A percentile compares a stretch with the other conserved stretches of the same genome.
These are phyloP conservation scores for Paecilomyces fulvus DNA, from an alignment of 2,329 filamentous ascomycete genomes.

Conservation along the genomic window DNA sequence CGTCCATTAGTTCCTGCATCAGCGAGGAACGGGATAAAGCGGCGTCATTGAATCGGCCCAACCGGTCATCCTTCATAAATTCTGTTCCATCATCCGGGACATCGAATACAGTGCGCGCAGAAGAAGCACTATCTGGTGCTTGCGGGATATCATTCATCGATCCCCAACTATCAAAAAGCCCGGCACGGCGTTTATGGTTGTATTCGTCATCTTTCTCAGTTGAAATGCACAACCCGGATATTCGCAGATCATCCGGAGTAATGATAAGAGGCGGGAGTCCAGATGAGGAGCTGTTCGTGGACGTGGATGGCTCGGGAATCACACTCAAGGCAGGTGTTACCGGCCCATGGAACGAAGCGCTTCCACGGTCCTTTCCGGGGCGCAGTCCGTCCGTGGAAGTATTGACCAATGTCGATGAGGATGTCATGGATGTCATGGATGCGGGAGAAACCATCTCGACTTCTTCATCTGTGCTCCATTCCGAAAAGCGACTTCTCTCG, in stretches of 20 bases:
- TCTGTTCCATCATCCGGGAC: not conserved
- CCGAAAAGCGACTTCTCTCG: conserved; percentile 31
- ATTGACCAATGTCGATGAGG: conserved; percentile 24
- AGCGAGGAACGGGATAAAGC: conserved; percentile 19
- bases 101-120: conserved; percentile 2
- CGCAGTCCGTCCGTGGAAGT: not conserved
- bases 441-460: conserved; percentile 26
- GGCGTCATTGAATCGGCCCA: not conserved
- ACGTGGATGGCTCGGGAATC: conserved; percentile 20
- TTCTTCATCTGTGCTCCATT: conserved; percentile 28
- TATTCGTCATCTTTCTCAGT: conserved; percentile 23
- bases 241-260: conserved; percentile 16
- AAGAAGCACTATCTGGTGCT: conserved; percentile 13
- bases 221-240: conserved; percentile 26
- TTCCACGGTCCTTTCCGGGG: conserved; percentile 3
- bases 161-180: conserved; percentile 24
- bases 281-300: conserved; percentile 17
- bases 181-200: conserved; percentile 30
- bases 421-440: conserved; percentile 31
- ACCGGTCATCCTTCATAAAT: not conserved
- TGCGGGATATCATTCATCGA: conserved; percentile 20
- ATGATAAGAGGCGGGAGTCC: conserved; percentile 18
- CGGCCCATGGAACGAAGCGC: conserved; percentile 21
- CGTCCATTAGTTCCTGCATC: conserved; percentile 43
- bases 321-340: conserved; percentile 29